Conservation (phyloP, 768 basidiomycete genomes). For the Infundibulicybe gibba region DNA sequence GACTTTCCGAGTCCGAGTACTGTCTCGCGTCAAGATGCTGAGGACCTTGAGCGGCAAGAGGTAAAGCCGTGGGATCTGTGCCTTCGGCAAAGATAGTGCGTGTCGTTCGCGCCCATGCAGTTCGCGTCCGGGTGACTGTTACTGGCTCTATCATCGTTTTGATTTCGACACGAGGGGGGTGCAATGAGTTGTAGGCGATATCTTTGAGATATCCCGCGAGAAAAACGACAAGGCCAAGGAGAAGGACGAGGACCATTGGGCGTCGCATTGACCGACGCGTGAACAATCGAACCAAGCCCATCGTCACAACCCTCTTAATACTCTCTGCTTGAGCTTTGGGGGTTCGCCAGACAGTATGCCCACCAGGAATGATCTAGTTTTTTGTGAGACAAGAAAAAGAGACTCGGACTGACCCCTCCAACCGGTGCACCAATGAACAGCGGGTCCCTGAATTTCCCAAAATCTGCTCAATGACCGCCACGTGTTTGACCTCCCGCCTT, state of each 20-base stretch:
- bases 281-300: background rate
- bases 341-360: too few relatives aligned
- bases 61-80: background rate
- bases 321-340: too few relatives aligned
- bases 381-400: too few relatives aligned
- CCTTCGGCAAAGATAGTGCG: background rate
- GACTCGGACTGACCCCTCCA: too few relatives aligned
- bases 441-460: too few relatives aligned
- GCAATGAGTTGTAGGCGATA: constrained; percentile 8
- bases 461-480: too few relatives aligned
- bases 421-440: too few relatives aligned
- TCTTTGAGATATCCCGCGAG: constrained; percentile 8
- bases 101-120: constrained; percentile 7
- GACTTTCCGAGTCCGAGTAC: background rate
- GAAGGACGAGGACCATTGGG: constrained; percentile 4
- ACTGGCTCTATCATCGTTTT: constrained; percentile 5
- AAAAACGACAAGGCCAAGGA: constrained; percentile 5
- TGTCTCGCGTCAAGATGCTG: background rate
- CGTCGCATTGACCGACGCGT: constrained; percentile 13
- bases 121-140: background rate
- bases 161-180: constrained; percentile 10
- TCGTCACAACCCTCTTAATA: too few relatives aligned
- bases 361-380: too few relatives aligned
- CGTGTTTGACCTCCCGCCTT: too few relatives aligned
- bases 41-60: too few relatives aligned